Base-by-base conservation (phyloP, 1,284 basidiomycete species). In the Heterobasidion occidentale region DNA sequence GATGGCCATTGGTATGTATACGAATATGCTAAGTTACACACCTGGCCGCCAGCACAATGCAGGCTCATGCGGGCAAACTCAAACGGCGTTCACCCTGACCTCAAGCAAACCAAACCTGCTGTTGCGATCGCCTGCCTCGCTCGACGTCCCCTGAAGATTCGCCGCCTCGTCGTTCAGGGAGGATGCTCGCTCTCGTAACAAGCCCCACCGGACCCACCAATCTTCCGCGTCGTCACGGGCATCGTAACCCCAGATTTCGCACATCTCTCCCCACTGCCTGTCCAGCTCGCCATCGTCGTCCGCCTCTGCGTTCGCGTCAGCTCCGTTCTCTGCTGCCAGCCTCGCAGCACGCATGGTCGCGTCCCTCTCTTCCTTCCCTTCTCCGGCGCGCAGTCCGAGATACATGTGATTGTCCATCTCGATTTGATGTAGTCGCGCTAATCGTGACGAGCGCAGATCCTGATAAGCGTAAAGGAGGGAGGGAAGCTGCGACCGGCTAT, bases 401-500 rank as follows among this genome's bases (percentile, higher is more conserved):
- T 64, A 45, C 14, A 44, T 46, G 9, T 56, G 56, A 47, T 60
- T 63, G 27, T 57, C 52, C 8, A 58, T 36, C 52, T 67, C 65
- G 27, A 59, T 54, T 27, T 47, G 47, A 20, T 58, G 51, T 14
- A 66, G 60, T 12, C 56, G 45, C 11, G 56, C 51, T 5, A 56
- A 56, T 12, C 66, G 64, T 14, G 51, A 51, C 51, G 66, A 61
- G n/a, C 65, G 61, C 6, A 68, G 56, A 53, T 68, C 65, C 51
- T 67, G 63, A 58, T 63, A 68, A 11, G 65, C 65, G 44, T 60
- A 58, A 1, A 68, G 59, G 6, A 68, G 60, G 19, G 57, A 55
- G 9, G 61, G 59, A 45, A 68, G 59, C 38, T 67, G 62, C 9
- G 59, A 57, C 34, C 33, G 46, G 19, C 48, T 48, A 45, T 50